Percentiles rank a stretch among this genome's conserved stretches.
phyloP scores from a whole-genome alignment of 306 rosid species.

The Prunus fruticosa region DNA sequence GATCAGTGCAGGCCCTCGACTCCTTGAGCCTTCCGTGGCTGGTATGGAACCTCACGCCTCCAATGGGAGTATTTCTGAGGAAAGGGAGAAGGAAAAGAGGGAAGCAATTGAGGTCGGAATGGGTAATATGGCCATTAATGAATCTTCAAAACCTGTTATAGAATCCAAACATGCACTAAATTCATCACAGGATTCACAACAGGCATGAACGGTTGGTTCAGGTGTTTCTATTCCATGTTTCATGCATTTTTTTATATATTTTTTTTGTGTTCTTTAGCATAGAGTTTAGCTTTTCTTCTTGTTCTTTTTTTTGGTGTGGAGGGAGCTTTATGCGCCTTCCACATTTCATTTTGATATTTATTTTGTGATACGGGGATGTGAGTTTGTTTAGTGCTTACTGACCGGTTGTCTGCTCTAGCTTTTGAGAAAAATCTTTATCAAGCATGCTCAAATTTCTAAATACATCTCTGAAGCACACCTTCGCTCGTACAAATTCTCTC shows the following conservation, averaged over 20 bases:
- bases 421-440: background rate
- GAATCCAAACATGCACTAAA: conserved; percentile 1
- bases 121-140: conserved; percentile 31
- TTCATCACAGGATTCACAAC: background rate
- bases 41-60: conserved; percentile 2
- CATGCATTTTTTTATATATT: background rate
- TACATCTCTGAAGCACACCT: conserved; percentile 1
- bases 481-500: conserved; percentile 5
- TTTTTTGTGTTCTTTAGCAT: background rate
- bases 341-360: background rate
- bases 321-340: conserved; percentile 11
- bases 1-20: conserved; percentile 62
- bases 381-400: background rate
- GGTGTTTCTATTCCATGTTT: conserved; percentile 2
- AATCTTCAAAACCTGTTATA: conserved; percentile 14
- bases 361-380: background rate
- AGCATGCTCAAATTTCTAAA: background rate
- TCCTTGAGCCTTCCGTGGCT: conserved; percentile 27
- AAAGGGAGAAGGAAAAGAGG: conserved; percentile 21
- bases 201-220: background rate
- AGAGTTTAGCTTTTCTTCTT: background rate
- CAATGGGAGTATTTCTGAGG: conserved; percentile 11
- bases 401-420: background rate
- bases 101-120: conserved; percentile 27
- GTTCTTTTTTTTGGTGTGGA: background rate